Conservation (phyloP, 2,329 filamentous ascomycete genomes). For the Xylariaceae sp. region DNA sequence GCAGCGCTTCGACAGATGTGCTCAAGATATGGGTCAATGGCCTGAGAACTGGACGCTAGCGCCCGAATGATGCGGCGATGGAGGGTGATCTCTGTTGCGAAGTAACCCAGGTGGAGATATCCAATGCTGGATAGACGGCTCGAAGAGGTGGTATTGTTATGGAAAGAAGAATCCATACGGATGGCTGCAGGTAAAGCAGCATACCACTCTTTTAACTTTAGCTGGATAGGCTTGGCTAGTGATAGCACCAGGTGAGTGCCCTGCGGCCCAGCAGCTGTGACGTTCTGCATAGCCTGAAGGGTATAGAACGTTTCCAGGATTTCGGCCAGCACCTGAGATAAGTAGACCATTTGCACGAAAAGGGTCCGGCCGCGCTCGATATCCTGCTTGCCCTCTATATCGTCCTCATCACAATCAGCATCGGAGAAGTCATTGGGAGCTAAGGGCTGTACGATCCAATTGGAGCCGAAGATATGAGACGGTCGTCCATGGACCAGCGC, state of each 20-base stretch:
- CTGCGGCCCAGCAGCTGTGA: slow-evolving; percentile 68
- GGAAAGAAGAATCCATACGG: slow-evolving; percentile 69
- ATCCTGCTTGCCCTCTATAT: slow-evolving; percentile 67
- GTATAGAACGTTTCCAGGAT: slow-evolving; percentile 86
- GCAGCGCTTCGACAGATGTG: slow-evolving; percentile 94
- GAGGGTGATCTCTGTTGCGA: slow-evolving; percentile 91
- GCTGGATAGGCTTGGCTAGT: slow-evolving; percentile 79
- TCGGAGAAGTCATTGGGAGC: slow-evolving; percentile 65
- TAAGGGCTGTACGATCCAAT: slow-evolving; percentile 71
- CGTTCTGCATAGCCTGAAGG: slow-evolving; percentile 73
- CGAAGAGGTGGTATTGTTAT: slow-evolving; percentile 46
- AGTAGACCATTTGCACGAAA: slow-evolving; percentile 76
- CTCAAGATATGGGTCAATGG: slow-evolving; percentile 78
- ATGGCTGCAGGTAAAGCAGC: slow-evolving; percentile 66
- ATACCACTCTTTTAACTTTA: slow-evolving; percentile 85
- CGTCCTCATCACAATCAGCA: slow-evolving; percentile 68
- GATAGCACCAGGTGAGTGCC: slow-evolving; percentile 76
- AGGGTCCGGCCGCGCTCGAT: slow-evolving; percentile 71
- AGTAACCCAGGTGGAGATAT: slow-evolving; percentile 89
- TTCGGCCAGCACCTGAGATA: slow-evolving; percentile 77
- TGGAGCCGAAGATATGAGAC: slow-evolving; percentile 61
- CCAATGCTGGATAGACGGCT: slow-evolving; percentile 66
- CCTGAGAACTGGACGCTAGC: slow-evolving; percentile 55
- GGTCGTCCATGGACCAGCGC: slow-evolving; percentile 76
- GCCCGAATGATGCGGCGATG: slow-evolving; percentile 90